Percentiles rank a stretch among this genome's conserved stretches.
Conservation (phyloP, 2,329 filamentous ascomycete species). For the Paramyrothecium roridum region DNA sequence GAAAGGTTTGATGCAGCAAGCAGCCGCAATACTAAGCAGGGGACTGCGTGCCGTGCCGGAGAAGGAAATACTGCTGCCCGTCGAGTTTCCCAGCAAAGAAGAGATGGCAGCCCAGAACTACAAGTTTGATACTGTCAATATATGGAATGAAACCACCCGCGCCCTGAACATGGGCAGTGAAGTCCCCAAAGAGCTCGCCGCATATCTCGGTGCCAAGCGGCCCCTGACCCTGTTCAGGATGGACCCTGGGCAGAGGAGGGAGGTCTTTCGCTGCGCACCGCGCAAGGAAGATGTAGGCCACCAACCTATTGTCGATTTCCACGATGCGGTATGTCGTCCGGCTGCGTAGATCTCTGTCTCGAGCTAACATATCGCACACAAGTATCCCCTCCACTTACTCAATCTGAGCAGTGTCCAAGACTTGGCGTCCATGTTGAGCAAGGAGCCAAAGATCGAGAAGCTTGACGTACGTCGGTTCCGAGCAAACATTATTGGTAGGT, state of each 20-base stretch:
- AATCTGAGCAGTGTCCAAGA: constrained; percentile 62
- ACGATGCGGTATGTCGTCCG: constrained; percentile 58
- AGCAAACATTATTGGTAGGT: constrained; percentile 65
- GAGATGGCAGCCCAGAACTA: constrained; percentile 61
- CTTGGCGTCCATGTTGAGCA: constrained; percentile 54
- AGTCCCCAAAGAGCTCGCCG: constrained; percentile 58
- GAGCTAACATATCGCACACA: constrained; percentile 19
- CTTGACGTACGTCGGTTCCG: constrained; percentile 65
- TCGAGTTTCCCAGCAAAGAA: constrained; percentile 54
- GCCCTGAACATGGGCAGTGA: constrained; percentile 58
- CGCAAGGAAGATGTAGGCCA: constrained; percentile 56
- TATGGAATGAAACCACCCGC: constrained; percentile 58
- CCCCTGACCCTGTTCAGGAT: constrained; percentile 67
- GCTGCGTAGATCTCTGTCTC: not conserved
- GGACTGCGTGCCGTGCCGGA: constrained; percentile 51
- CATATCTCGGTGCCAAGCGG: constrained; percentile 65
- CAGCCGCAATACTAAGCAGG: constrained; percentile 48
- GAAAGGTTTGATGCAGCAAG: constrained; percentile 40
- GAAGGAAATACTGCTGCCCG: constrained; percentile 64
- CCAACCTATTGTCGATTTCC: constrained; percentile 64
- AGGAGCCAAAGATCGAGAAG: constrained; percentile 41
- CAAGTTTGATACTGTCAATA: constrained; percentile 54
- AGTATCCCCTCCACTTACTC: constrained; percentile 69
- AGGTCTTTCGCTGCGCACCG: constrained; percentile 61
- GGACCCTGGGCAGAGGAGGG: constrained; percentile 52